These are phyloP conservation scores for Penicillium desertorum DNA, from an alignment of 495 filamentous ascomycete genomes.

Conservation along the genomic window DNA sequence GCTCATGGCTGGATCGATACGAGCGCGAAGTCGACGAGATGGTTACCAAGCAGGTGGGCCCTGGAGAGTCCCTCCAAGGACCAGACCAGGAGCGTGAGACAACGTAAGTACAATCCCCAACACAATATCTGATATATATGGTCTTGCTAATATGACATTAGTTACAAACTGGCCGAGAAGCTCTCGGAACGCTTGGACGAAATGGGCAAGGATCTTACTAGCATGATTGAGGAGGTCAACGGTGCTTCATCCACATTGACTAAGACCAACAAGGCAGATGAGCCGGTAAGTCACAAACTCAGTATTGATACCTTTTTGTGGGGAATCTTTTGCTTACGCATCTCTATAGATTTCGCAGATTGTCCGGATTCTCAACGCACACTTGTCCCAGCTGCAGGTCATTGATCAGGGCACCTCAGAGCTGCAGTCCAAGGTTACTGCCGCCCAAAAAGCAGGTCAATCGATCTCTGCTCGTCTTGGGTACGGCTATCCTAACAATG, in stretches of 20 bases:
- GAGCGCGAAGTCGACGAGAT: slow-evolving; percentile 86
- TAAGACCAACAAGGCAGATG: slow-evolving; percentile 84
- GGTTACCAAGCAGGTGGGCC: slow-evolving; percentile 67
- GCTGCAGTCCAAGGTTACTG: slow-evolving; percentile 72
- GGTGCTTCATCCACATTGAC: slow-evolving; percentile 75
- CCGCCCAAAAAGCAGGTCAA: slow-evolving; percentile 73
- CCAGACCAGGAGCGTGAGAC: slow-evolving; percentile 92
- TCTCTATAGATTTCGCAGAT: slow-evolving; percentile 77
- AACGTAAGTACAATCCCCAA: slow-evolving; percentile 53
- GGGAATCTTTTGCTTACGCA: slow-evolving; percentile 8
- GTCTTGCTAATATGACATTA: slow-evolving; percentile 28
- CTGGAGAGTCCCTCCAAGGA: slow-evolving; percentile 70
- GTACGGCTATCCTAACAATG: slow-evolving; percentile 53
- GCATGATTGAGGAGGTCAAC: slow-evolving; percentile 99
- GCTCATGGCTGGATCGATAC: slow-evolving; percentile 80
- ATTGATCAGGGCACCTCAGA: slow-evolving; percentile 84
- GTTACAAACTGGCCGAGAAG: slow-evolving; percentile 86
- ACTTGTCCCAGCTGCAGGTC: slow-evolving; percentile 82
- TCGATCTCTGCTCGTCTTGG: slow-evolving; percentile 67
- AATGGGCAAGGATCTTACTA: slow-evolving; percentile 84
- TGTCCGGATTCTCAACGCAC: slow-evolving; percentile 88
- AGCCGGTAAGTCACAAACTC: slow-evolving; percentile 67
- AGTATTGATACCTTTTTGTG: neutral
- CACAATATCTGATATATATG: neutral
- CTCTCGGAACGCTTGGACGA: slow-evolving; percentile 82